Percentiles rank a stretch among this genome's conserved stretches.
Conservation (phyloP, 2,329 filamentous ascomycete genomes). For the Hymenoscyphus infarciens region DNA sequence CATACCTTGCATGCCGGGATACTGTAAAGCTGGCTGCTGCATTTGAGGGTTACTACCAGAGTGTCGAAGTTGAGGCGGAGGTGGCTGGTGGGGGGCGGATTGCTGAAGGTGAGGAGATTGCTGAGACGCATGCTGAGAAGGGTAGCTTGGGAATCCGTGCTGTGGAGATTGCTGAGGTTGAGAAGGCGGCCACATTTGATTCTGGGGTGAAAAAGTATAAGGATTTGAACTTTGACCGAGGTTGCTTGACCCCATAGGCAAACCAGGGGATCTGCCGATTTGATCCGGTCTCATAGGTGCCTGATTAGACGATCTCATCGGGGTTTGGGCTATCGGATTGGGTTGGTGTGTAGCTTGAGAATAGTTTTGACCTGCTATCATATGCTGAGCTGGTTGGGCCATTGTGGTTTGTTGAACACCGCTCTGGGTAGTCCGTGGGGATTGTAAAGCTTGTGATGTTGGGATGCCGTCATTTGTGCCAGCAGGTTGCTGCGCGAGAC, state of each 20-base stretch:
- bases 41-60: conserved; percentile 52
- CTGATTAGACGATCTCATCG: conserved; percentile 66
- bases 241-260: conserved; percentile 51
- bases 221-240: conserved; percentile 45
- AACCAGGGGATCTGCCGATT: conserved; percentile 63
- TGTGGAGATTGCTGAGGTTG: conserved; percentile 63
- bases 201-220: conserved; percentile 60
- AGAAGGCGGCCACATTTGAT: conserved; percentile 59
- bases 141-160: conserved; percentile 50
- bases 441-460: conserved; percentile 54
- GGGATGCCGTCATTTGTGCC: conserved; percentile 42
- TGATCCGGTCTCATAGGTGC: conserved; percentile 53
- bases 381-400: conserved; percentile 41
- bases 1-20: conserved; percentile 60
- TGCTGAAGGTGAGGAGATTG: conserved; percentile 39
- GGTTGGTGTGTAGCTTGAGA: conserved; percentile 70
- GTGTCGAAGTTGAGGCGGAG: conserved; percentile 56
- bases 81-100: conserved; percentile 52
- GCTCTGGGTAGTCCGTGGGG: conserved; percentile 54
- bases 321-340: conserved; percentile 68
- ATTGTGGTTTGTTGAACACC: conserved; percentile 52
- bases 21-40: conserved; percentile 57
- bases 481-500: conserved; percentile 33
- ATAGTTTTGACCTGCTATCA: conserved; percentile 56
- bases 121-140: conserved; percentile 47